Conservation (phyloP, 768 basidiomycete species). For the Mycena maculata region DNA sequence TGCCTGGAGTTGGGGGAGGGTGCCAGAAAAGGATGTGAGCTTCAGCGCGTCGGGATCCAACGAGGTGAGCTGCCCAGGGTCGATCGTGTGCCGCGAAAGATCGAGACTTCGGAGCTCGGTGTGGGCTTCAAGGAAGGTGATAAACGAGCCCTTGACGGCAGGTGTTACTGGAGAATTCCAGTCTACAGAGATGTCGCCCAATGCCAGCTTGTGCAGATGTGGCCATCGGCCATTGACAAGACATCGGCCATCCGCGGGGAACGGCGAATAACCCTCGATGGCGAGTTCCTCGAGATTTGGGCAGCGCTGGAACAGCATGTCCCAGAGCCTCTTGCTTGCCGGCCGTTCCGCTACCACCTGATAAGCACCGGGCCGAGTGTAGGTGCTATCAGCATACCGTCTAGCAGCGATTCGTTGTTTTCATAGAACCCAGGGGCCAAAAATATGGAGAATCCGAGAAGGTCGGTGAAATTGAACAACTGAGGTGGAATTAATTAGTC, state of each 20-base stretch:
- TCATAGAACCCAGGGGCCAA: conserved; percentile 75
- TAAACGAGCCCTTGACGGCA: conserved; percentile 67
- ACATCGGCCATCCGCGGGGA: conserved; percentile 66
- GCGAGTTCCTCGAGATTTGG: conserved; percentile 74
- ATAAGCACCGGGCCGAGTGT: neutral
- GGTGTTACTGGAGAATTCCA: conserved; percentile 55
- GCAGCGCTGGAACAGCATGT: conserved; percentile 75
- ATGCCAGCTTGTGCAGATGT: conserved; percentile 63
- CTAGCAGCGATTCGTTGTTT: conserved; percentile 64
- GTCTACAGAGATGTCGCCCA: conserved; percentile 76
- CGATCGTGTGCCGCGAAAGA: conserved; percentile 65
- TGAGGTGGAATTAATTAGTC: conserved; percentile 44
- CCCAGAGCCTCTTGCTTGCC: conserved; percentile 67
- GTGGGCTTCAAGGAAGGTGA: conserved; percentile 77
- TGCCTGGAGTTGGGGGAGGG: conserved; percentile 73
- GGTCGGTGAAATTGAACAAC: conserved; percentile 76
- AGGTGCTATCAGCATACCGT: conserved; percentile 56
- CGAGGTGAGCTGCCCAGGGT: conserved; percentile 62
- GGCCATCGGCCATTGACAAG: conserved; percentile 77
- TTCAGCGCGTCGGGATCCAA: conserved; percentile 61
- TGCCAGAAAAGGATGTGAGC: conserved; percentile 73
- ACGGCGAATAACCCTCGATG: conserved; percentile 64
- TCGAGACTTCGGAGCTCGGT: conserved; percentile 60
- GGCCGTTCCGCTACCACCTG: conserved; percentile 58
- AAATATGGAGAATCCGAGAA: conserved; percentile 70